Evolutionary conservation across 2,329 filamentous ascomycete genomes (phyloP).

Genomic region (Knufia petricola): DNA sequence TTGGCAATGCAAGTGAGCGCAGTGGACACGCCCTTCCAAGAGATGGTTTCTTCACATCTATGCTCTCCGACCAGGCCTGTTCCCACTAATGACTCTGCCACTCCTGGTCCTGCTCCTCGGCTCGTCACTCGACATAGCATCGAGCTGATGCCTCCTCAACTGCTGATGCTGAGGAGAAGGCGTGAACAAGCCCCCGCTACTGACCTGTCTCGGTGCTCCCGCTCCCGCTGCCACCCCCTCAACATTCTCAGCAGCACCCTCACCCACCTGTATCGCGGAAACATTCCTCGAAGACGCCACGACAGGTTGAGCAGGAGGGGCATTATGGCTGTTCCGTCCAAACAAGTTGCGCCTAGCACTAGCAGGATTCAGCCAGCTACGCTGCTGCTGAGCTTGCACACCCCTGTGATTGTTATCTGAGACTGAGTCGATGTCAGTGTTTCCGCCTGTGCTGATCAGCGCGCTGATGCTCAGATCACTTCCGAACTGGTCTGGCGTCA

Average conservation of each 20-base stretch:
- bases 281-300: background rate
- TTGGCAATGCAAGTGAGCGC: background rate
- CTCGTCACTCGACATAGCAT: background rate
- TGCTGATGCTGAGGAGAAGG: slow-evolving; percentile 9
- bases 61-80: slow-evolving; percentile 27
- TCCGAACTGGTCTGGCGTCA: slow-evolving; percentile 1
- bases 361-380: slow-evolving; percentile 11
- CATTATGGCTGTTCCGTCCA: slow-evolving; percentile 4
- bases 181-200: slow-evolving; percentile 10
- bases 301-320: background rate
- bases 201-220: slow-evolving; percentile 8
- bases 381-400: background rate
- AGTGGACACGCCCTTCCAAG: background rate
- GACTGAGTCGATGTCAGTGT: slow-evolving; percentile 28
- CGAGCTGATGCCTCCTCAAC: background rate
- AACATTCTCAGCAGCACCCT: background rate
- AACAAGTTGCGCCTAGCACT: slow-evolving; percentile 11
- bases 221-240: too few relatives aligned
- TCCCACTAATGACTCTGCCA: slow-evolving; percentile 9
- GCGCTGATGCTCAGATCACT: slow-evolving; percentile 8
- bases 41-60: background rate
- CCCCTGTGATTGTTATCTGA: background rate
- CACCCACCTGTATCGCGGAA: background rate
- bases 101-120: slow-evolving; percentile 11
- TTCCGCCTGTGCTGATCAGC: slow-evolving; percentile 11